These are phyloP conservation scores for Macrotyloma uniflorum DNA, from an alignment of 306 rosid genomes.

Conservation along the genomic window DNA sequence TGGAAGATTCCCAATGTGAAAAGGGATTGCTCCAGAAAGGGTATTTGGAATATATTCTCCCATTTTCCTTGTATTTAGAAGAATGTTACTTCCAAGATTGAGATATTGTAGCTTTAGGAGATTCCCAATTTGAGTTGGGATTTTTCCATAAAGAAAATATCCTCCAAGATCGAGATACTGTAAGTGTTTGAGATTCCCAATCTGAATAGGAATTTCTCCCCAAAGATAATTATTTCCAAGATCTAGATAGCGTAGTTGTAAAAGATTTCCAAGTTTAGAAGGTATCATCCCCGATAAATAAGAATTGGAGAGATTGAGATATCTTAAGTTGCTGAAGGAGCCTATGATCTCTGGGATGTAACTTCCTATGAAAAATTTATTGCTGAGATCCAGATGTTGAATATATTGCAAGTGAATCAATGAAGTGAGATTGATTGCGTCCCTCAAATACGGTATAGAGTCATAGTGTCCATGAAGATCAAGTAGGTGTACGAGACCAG, in stretches of 20 bases:
- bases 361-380: fast-evolving
- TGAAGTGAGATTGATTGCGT: too few species aligned
- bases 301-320: background rate
- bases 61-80: too few species aligned
- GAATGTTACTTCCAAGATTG: background rate
- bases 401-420: background rate
- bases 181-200: background rate
- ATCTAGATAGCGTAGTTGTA: background rate
- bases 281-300: background rate
- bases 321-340: background rate
- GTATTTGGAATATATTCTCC: too few species aligned
- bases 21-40: background rate
- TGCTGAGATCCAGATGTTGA: constrained; percentile 15
- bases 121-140: background rate
- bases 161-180: background rate
- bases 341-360: background rate
- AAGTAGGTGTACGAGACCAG: background rate
- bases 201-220: background rate
- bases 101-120: background rate
- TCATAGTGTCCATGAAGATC: background rate
- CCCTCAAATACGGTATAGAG: too few species aligned
- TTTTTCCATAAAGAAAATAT: background rate
- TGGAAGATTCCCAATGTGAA: background rate
- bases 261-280: background rate
- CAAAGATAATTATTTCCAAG: background rate